Base-by-base conservation (phyloP, 441 rosid genomes). In the Eruca vesicaria region DNA sequence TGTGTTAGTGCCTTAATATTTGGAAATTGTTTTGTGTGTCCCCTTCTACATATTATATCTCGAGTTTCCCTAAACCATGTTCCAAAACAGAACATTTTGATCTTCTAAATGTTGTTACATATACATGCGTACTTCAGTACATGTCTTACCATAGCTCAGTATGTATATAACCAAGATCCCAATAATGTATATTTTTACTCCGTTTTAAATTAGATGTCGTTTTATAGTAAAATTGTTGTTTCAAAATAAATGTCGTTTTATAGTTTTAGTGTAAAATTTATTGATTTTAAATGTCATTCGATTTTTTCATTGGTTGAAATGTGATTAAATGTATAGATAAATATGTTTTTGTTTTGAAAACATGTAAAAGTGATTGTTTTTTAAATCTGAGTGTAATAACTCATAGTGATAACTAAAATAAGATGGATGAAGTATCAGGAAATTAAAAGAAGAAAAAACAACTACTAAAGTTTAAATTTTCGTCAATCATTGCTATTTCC, bases 11-110 rank as follows among this genome's bases (percentile, higher is more conserved):
- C 15, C 58, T 38, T 28, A 29, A 15, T 57, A 64, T 61, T 70
- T 76, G 75, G 62, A 69, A 63, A 18, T 64, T 57, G 71, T 56
- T 63, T 56, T 36, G 71, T 59, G 9, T 69, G 71, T 63, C 75
- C 71, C 75, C 75, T 63, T n/a, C 8, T 33, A 41, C 68, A 21
- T 36, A 19, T 12, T 15, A 38, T 31, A 63, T 56, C 16, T 10
- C 50, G 28, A 63, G 21, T 56, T 38, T 23, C n/a, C 61, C n/a
- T 19, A 28, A 36, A 20, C 35, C 65, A 75, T 75, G 65, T 57
- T 68, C 19, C 18, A 18, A 69, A 31, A 56, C 71, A 70, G 61
- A 69, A 76, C 66, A 63, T 43, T 63, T 69, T 63, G 79, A 29
- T 53, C 11, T 63, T 69, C 19, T 55, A 41, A 75, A 68, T 50